phyloP scores from a whole-genome alignment of 2,329 filamentous ascomycete genomes.

The Hypoxylon sp. region DNA sequence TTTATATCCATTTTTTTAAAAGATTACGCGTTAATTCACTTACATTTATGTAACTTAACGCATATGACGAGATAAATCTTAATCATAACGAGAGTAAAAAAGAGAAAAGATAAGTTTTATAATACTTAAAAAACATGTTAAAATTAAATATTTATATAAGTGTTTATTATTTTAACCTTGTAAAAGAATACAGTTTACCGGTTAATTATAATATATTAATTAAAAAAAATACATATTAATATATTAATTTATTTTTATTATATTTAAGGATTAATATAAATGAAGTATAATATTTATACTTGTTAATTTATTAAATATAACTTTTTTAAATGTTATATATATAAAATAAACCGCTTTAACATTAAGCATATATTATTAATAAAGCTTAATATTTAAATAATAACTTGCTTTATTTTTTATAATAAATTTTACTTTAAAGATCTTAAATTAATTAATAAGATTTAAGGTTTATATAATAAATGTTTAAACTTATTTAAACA shows the following conservation, averaged over 20 bases:
- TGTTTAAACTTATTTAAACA: background rate
- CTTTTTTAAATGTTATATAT: background rate
- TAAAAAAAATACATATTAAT: background rate
- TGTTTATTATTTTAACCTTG: background rate
- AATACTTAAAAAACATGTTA: too few species aligned
- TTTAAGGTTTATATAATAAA: background rate
- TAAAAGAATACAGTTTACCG: background rate
- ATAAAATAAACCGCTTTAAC: background rate
- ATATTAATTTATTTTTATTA: background rate
- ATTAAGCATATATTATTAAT: background rate
- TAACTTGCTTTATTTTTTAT: background rate
- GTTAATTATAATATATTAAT: conserved; percentile 1
- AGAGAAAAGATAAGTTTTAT: too few species aligned
- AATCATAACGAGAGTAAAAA: too few species aligned
- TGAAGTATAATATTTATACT: background rate
- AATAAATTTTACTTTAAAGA: background rate
- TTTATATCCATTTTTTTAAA: too few species aligned
- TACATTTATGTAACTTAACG: too few species aligned
- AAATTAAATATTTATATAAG: too few species aligned
- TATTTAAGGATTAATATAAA: too few species aligned
- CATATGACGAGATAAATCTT: too few species aligned
- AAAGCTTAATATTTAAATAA: background rate
- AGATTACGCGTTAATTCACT: too few species aligned
- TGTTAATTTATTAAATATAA: background rate
- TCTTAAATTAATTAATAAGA: background rate